These are phyloP conservation scores for Corymbia calophylla DNA, from an alignment of 441 rosid genomes.

Conservation along the genomic window DNA sequence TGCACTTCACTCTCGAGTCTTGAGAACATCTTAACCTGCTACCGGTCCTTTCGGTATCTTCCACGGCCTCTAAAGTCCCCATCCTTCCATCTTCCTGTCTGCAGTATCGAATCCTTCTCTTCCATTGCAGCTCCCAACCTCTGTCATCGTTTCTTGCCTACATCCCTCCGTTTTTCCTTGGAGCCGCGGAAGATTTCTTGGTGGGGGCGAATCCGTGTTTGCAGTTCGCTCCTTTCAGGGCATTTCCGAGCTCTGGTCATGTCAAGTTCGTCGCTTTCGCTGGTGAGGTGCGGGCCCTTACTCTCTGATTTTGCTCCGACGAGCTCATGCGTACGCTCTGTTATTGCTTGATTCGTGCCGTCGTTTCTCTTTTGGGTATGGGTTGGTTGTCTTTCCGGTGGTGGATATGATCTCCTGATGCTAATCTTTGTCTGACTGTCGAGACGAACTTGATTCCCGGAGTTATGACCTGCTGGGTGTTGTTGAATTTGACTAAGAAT, in stretches of 20 bases:
- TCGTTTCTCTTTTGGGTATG: not conserved
- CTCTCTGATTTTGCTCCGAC: not conserved
- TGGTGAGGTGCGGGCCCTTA: not conserved
- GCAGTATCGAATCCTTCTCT: not conserved
- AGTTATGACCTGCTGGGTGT: not conserved
- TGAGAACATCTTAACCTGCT: not conserved
- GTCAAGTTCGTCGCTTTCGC: not conserved
- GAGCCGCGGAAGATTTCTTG: not conserved
- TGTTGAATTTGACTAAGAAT: not conserved
- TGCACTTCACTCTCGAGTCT: not conserved
- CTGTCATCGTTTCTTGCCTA: rapidly evolving
- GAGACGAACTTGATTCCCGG: not conserved
- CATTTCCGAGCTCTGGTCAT: not conserved
- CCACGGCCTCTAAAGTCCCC: not conserved
- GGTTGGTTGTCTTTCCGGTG: not conserved
- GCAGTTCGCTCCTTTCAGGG: not conserved
- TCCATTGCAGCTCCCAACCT: not conserved
- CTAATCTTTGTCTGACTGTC: not conserved
- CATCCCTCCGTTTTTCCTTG: not conserved
- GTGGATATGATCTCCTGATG: not conserved
- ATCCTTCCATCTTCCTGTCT: not conserved
- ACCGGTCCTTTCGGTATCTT: not conserved
- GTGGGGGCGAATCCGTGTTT: not conserved
- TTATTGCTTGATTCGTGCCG: not conserved
- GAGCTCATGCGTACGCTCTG: not conserved